Evolutionary conservation across 768 basidiomycete species (phyloP).

Genomic region (Hirschioporus abietinus): DNA sequence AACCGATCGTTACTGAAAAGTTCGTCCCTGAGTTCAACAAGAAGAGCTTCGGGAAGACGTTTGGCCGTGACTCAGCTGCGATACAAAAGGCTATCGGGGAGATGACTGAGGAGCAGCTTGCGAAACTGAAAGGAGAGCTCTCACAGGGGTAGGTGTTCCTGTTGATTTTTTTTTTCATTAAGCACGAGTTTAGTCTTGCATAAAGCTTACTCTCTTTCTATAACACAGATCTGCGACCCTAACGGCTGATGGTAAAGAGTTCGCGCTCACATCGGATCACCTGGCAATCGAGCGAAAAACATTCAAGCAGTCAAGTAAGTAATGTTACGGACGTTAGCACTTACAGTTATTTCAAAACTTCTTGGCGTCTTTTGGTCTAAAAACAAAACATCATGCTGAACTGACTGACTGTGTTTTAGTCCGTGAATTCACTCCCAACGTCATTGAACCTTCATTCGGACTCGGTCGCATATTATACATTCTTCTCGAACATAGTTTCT

Average conservation of each 20-base stretch:
- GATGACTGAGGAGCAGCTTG: constrained; percentile 61
- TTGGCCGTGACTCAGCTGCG: constrained; percentile 72
- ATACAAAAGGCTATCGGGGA: constrained; percentile 60
- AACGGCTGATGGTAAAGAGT: constrained; percentile 56
- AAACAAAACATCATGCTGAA: constrained; percentile 12
- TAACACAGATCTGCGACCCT: constrained; percentile 39
- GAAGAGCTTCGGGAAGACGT: constrained; percentile 84
- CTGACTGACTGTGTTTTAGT: constrained; percentile 40
- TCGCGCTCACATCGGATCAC: constrained; percentile 66
- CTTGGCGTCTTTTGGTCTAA: constrained; percentile 2
- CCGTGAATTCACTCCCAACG: constrained; percentile 94
- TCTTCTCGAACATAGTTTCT: constrained; percentile 92
- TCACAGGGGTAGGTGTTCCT: constrained; percentile 55
- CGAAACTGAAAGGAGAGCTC: constrained; percentile 65
- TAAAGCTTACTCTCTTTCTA: constrained; percentile 10
- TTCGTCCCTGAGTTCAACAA: constrained; percentile 79
- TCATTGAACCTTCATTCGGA: constrained; percentile 98
- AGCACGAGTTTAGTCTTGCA: neutral
- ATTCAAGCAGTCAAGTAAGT: constrained; percentile 80
- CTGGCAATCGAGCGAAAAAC: constrained; percentile 78
- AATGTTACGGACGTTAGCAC: neutral
- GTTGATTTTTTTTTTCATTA: constrained; percentile 3
- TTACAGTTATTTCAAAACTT: constrained; percentile 8
- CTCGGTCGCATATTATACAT: constrained; percentile 93
- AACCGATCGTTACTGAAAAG: constrained; percentile 79